Evolutionary conservation across 306 rosid genomes (phyloP).

Genomic region (Ziziphus jujuba): DNA sequence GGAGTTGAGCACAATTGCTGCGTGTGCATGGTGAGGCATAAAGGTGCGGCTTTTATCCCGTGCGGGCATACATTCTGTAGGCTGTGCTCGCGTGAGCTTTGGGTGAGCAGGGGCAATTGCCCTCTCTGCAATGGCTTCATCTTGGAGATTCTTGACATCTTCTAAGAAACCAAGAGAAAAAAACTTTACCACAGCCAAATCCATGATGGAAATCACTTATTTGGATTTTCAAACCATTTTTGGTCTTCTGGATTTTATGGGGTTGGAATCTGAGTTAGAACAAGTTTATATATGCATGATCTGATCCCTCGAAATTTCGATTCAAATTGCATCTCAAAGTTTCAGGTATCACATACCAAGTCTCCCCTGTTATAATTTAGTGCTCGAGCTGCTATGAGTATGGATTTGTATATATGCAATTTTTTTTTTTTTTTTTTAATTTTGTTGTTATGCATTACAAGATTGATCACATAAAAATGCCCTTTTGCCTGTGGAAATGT

Average conservation of each 20-base stretch:
- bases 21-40: conserved; percentile 84
- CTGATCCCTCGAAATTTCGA: conserved; percentile 3
- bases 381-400: too few species aligned
- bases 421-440: not conserved
- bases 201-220: not conserved
- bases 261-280: conserved; percentile 1
- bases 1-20: conserved; percentile 60
- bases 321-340: not conserved
- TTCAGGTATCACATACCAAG: not conserved
- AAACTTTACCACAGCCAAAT: not conserved
- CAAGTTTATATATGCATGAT: not conserved
- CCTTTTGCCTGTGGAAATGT: too few species aligned
- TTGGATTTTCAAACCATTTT: not conserved
- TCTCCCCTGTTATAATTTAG: not conserved
- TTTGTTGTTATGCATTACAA: not conserved
- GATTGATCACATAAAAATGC: too few species aligned
- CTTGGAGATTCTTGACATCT: conserved; percentile 71
- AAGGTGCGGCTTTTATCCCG: conserved; percentile 51
- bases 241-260: not conserved
- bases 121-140: conserved; percentile 80
- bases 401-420: too few species aligned
- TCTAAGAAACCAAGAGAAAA: conserved; percentile 34
- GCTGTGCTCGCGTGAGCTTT: conserved; percentile 80
- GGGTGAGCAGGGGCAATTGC: conserved; percentile 67
- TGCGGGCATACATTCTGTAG: conserved; percentile 89